phyloP scores from a whole-genome alignment of 2,329 filamentous ascomycete species.

The Verticillium longisporum region DNA sequence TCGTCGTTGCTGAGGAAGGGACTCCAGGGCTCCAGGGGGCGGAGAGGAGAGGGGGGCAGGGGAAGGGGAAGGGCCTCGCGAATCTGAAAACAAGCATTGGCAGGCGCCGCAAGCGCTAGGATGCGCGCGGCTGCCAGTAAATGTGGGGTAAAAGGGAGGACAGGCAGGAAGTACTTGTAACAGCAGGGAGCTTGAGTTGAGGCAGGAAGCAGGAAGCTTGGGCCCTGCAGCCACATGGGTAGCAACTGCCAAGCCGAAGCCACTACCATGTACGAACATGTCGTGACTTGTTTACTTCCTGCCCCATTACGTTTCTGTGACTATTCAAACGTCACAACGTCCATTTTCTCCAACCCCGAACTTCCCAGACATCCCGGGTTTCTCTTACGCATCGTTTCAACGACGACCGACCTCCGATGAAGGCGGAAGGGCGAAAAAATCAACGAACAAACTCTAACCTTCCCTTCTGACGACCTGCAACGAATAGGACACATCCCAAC shows the following conservation, averaged over 20 bases:
- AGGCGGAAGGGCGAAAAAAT: neutral
- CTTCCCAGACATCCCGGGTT: neutral
- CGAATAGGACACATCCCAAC: neutral
- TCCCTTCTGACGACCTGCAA: neutral
- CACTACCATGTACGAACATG: neutral
- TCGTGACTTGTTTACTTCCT: neutral
- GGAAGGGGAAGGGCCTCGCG: neutral
- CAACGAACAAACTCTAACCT: neutral
- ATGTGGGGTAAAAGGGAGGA: neutral
- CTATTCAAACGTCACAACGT: neutral
- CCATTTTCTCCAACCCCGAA: neutral
- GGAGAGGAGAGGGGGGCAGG: neutral
- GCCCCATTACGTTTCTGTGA: neutral
- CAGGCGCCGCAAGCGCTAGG: neutral
- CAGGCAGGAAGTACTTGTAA: no score
- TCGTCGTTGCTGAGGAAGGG: no score
- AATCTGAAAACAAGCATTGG: neutral
- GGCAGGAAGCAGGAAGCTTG: neutral
- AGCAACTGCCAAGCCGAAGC: neutral
- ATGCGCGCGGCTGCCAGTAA: neutral
- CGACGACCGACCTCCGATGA: neutral
- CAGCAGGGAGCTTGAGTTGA: no score
- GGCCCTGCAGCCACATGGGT: neutral
- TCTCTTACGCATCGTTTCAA: neutral
- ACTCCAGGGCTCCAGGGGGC: no score